Percentiles rank a stretch among this genome's conserved stretches.
phyloP scores from a whole-genome alignment of 2,329 filamentous ascomycete species.

The Acarospora socialis region DNA sequence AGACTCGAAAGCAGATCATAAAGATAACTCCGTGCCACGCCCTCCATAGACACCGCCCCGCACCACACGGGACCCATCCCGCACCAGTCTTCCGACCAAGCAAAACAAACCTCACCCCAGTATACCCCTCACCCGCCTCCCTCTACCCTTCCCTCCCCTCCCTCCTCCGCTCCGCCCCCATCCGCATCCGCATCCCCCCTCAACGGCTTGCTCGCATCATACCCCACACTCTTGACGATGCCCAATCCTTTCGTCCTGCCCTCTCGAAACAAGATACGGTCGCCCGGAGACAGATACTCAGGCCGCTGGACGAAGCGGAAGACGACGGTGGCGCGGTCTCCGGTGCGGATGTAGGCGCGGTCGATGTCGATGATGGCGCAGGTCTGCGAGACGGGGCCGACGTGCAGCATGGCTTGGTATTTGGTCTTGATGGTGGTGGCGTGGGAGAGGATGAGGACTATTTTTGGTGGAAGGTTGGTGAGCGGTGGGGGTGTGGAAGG shows the following conservation, averaged over 20 bases:
- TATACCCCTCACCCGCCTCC: too few species aligned
- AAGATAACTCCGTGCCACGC: too few species aligned
- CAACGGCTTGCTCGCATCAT: slow-evolving; percentile 51
- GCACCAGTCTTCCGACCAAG: too few species aligned
- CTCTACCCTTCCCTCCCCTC: too few species aligned
- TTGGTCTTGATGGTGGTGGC: slow-evolving; percentile 93
- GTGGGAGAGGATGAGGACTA: slow-evolving; percentile 84
- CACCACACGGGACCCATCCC: too few species aligned
- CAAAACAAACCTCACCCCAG: too few species aligned
- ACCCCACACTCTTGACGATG: slow-evolving; percentile 83
- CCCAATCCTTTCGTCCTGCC: slow-evolving; percentile 89
- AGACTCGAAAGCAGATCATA: too few species aligned
- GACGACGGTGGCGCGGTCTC: slow-evolving; percentile 83
- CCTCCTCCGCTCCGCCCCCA: too few species aligned
- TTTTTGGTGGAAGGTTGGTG: slow-evolving; percentile 4
- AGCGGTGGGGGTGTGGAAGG: too few species aligned
- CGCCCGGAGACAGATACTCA: slow-evolving; percentile 79
- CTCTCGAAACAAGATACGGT: slow-evolving; percentile 83
- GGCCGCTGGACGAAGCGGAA: slow-evolving; percentile 91
- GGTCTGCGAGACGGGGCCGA: slow-evolving; percentile 87
- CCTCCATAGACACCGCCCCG: too few species aligned
- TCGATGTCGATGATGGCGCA: slow-evolving; percentile 97
- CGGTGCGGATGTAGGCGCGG: slow-evolving; percentile 84
- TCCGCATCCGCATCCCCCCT: slow-evolving; percentile 24
- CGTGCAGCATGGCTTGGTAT: slow-evolving; percentile 97